These are phyloP conservation scores for Cladosporium velox DNA, from an alignment of 2,329 filamentous ascomycete species.

Conservation along the genomic window DNA sequence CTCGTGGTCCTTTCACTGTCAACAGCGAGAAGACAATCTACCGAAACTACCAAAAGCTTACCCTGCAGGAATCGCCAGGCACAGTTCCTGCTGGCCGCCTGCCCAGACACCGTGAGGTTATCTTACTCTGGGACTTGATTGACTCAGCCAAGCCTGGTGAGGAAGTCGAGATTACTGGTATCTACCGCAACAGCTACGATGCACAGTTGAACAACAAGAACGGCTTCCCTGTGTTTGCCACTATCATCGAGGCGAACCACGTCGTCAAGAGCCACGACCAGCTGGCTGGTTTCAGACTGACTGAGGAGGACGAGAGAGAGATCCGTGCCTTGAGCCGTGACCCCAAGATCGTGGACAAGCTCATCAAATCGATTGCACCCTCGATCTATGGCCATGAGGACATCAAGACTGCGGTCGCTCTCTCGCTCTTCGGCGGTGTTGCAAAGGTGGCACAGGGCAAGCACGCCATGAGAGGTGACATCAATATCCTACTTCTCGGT, in stretches of 20 bases:
- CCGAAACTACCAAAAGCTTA: slow-evolving; percentile 97
- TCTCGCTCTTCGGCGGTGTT: slow-evolving; percentile 93
- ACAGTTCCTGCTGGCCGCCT: slow-evolving; percentile 95
- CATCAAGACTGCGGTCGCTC: slow-evolving; percentile 93
- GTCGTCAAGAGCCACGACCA: slow-evolving; percentile 97
- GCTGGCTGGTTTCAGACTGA: slow-evolving; percentile 92
- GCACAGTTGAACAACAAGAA: slow-evolving; percentile 98
- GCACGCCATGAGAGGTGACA: slow-evolving; percentile 91
- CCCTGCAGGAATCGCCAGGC: slow-evolving; percentile 92
- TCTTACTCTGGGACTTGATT: slow-evolving; percentile 94
- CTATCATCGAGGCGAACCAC: slow-evolving; percentile 95
- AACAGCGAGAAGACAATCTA: slow-evolving; percentile 98
- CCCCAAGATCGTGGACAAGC: slow-evolving; percentile 87
- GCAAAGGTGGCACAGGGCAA: slow-evolving; percentile 86
- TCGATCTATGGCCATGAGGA: slow-evolving; percentile 97
- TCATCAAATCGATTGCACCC: slow-evolving; percentile 89
- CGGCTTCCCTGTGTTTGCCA: slow-evolving; percentile 97
- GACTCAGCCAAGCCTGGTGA: slow-evolving; percentile 96
- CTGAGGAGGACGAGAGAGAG: slow-evolving; percentile 88
- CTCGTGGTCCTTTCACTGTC: slow-evolving; percentile 87
- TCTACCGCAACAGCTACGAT: slow-evolving; percentile 98
- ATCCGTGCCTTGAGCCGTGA: slow-evolving; percentile 88
- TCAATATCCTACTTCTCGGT: slow-evolving; percentile 94
- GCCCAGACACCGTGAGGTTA: slow-evolving; percentile 89
- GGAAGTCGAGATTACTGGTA: slow-evolving; percentile 94